phyloP scores from a whole-genome alignment of 371 early-diverging fungal species.

The Mucor ambiguus region DNA sequence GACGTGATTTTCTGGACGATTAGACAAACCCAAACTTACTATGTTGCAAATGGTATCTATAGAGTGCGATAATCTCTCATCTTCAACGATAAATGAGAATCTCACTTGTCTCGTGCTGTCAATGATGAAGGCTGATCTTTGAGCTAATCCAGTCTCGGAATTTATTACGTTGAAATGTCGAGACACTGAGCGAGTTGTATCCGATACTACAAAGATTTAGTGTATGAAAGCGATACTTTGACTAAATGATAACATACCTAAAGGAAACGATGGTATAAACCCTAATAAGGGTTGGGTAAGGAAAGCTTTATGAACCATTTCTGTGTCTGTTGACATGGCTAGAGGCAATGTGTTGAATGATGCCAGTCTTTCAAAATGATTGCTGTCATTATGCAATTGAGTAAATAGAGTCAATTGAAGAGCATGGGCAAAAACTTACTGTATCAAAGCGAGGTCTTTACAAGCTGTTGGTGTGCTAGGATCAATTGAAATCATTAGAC shows the following conservation, averaged over 20 bases:
- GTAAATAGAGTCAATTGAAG: neutral
- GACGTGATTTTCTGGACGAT: neutral
- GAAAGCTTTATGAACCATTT: conserved; percentile 28
- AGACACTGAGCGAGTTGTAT: conserved; percentile 34
- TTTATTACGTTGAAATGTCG: conserved; percentile 33
- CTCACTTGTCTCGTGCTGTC: conserved; percentile 32
- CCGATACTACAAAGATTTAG: conserved; percentile 21
- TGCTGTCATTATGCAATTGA: neutral
- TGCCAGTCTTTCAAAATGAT: conserved; percentile 18
- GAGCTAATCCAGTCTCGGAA: conserved; percentile 18
- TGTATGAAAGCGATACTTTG: neutral
- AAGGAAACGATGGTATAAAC: conserved; percentile 26
- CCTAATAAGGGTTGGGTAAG: conserved; percentile 11
- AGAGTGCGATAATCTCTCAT: conserved; percentile 33
- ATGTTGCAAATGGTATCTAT: conserved; percentile 35
- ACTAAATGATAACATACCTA: conserved; percentile 18
- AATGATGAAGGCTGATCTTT: conserved; percentile 33
- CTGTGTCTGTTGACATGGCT: conserved; percentile 36
- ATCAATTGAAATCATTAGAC: neutral
- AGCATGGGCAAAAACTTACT: conserved; percentile 13
- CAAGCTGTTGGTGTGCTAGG: conserved; percentile 18
- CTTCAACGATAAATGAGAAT: conserved; percentile 35
- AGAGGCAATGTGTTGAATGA: conserved; percentile 21
- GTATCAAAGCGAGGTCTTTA: conserved; percentile 21
- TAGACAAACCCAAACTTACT: conserved; percentile 16